Evolutionary conservation across 2,329 filamentous ascomycete species (phyloP).

Genomic region (Emmonsia crescens): DNA sequence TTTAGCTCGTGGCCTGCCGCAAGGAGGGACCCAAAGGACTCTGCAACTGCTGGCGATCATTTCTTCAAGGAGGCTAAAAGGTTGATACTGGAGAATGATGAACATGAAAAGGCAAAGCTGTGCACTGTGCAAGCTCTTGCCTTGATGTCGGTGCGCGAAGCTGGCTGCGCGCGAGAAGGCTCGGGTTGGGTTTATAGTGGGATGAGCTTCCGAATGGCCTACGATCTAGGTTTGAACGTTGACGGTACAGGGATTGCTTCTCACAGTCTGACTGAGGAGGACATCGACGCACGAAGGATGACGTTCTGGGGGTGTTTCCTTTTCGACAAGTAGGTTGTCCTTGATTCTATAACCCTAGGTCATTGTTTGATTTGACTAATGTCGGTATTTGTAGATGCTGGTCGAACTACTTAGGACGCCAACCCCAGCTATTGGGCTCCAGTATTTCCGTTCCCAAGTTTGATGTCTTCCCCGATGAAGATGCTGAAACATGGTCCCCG

Average conservation of each 20-base stretch:
- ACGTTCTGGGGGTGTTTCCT: conserved; percentile 97
- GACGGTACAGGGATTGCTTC: conserved; percentile 58
- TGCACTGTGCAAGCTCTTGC: conserved; percentile 89
- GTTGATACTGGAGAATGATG: conserved; percentile 78
- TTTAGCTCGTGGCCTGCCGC: conserved; percentile 71
- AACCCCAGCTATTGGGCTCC: conserved; percentile 72
- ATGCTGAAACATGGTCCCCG: conserved; percentile 74
- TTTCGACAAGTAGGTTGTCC: conserved; percentile 65
- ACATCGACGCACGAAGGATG: conserved; percentile 78
- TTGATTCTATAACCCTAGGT: not conserved
- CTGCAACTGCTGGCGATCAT: conserved; percentile 81
- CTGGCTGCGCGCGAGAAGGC: conserved; percentile 83
- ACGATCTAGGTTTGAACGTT: conserved; percentile 83
- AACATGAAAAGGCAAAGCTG: conserved; percentile 79
- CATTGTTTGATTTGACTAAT: not conserved
- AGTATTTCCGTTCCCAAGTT: conserved; percentile 79
- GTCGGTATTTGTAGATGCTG: conserved; percentile 51
- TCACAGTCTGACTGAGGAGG: conserved; percentile 61
- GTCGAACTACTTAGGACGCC: conserved; percentile 89
- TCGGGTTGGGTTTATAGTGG: conserved; percentile 98
- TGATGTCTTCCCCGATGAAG: conserved; percentile 82
- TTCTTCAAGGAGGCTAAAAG: conserved; percentile 93
- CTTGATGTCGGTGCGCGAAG: conserved; percentile 92
- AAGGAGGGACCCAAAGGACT: conserved; percentile 59
- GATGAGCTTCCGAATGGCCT: conserved; percentile 97